Evolutionary conservation across 148 eudicot genomes (phyloP).

Genomic region (Bassia scoparia): DNA sequence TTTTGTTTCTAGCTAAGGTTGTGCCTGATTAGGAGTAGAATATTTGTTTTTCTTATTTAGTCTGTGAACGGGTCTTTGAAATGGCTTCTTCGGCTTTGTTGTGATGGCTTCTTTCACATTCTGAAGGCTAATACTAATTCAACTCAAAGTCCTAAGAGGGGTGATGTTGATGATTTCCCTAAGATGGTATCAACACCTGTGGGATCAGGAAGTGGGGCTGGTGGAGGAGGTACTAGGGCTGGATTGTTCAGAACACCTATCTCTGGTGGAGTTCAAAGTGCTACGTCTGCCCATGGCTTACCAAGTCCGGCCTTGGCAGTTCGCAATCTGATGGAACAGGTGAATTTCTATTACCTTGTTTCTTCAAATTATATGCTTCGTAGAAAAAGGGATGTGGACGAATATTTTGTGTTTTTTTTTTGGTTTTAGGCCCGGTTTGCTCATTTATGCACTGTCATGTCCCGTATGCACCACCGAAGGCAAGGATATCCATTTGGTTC

Average conservation of each 20-base stretch:
- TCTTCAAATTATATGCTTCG: background rate
- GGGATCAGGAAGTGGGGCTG: constrained; percentile 27
- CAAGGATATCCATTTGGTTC: constrained; percentile 98
- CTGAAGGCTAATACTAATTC: constrained; percentile 55
- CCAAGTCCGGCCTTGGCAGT: constrained; percentile 95
- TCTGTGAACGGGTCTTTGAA: constrained; percentile 33
- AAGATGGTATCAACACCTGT: constrained; percentile 31
- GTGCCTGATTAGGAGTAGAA: constrained; percentile 20
- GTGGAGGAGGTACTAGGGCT: constrained; percentile 60
- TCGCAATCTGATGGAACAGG: constrained; percentile 99
- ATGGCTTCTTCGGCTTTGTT: constrained; percentile 46
- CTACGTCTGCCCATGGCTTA: constrained; percentile 95
- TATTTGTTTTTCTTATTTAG: constrained; percentile 21
- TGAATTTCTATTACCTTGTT: constrained; percentile 2
- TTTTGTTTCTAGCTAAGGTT: background rate
- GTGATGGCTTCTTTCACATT: constrained; percentile 56
- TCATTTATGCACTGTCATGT: constrained; percentile 93
- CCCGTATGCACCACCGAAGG: constrained; percentile 96
- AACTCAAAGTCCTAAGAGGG: constrained; percentile 31
- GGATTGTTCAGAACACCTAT: constrained; percentile 96
- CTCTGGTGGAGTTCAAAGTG: constrained; percentile 99
- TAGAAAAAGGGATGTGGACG: background rate
- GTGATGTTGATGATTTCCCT: constrained; percentile 21
- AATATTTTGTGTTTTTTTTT: constrained; percentile 15
- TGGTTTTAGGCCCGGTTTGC: constrained; percentile 88